phyloP scores from a whole-genome alignment of 139 green algal species.

The Zygnema circumcarinatum region DNA sequence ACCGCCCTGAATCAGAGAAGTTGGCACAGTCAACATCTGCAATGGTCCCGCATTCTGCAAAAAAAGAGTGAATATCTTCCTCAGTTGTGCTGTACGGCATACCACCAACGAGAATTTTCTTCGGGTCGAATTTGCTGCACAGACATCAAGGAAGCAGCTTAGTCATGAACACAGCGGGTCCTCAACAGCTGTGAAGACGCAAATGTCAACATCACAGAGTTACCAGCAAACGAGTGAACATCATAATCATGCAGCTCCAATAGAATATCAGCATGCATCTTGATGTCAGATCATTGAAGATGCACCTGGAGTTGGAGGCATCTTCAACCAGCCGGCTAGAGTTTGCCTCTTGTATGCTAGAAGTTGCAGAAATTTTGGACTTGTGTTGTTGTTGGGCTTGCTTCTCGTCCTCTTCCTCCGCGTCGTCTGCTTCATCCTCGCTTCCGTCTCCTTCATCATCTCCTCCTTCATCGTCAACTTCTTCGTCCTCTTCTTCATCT shows the following conservation, averaged over 20 bases:
- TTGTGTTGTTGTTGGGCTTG: too few relatives aligned
- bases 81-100: conserved; percentile 85
- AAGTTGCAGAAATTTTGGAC: too few relatives aligned
- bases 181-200: conserved; percentile 71
- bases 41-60: conserved; percentile 83
- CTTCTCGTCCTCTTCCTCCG: conserved; percentile 18
- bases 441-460: background rate
- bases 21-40: conserved; percentile 79
- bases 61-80: conserved; percentile 76
- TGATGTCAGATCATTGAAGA: too few relatives aligned
- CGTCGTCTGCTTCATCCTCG: conserved; percentile 10
- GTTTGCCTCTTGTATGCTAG: too few relatives aligned
- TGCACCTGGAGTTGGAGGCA: too few relatives aligned
- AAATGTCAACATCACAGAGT: conserved; percentile 76
- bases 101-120: conserved; percentile 85
- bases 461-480: background rate
- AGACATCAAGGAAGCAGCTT: conserved; percentile 79
- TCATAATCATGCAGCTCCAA: too few relatives aligned
- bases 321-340: too few relatives aligned
- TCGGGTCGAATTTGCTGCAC: background rate
- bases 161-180: conserved; percentile 71
- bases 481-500: conserved; percentile 7
- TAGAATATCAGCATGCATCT: too few relatives aligned
- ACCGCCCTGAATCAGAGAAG: conserved; percentile 91
- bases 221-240: conserved; percentile 54